These are phyloP conservation scores for Citrus mangshanensis DNA, from an alignment of 345 rosid genomes.

Conservation along the genomic window DNA sequence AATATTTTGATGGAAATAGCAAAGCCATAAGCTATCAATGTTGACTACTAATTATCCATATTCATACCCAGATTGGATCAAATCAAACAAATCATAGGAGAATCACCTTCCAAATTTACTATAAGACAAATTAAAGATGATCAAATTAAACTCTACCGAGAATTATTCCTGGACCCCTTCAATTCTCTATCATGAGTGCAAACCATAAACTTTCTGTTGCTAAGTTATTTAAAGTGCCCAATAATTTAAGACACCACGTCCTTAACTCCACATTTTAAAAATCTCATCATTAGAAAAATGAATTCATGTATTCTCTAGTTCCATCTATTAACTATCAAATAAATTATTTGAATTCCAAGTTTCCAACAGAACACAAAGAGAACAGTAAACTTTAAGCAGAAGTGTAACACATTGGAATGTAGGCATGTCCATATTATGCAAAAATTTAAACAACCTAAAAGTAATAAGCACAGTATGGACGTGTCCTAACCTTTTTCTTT, in stretches of 20 bases:
- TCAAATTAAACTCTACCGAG: not conserved
- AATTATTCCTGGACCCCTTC: not conserved
- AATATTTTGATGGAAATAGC: not conserved
- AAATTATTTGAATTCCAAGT: not conserved
- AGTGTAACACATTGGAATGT: not conserved
- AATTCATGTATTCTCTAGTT: not conserved
- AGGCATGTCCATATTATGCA: not conserved
- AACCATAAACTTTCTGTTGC: not conserved
- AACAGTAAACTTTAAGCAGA: not conserved
- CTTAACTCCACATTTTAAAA: not conserved
- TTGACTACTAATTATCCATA: not conserved
- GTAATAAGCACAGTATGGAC: not conserved
- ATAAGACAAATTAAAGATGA: not conserved
- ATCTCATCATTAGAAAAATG: not conserved
- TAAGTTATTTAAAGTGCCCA: not conserved
- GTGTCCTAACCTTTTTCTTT: slow-evolving; percentile 63
- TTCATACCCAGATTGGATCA: not conserved
- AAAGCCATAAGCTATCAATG: not conserved
- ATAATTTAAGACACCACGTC: not conserved
- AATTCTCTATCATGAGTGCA: not conserved
- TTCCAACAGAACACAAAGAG: not conserved
- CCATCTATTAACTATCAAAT: not conserved
- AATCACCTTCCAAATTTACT: not conserved
- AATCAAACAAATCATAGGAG: not conserved
- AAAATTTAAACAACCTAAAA: not conserved